A percentile compares a stretch with the other conserved stretches of the same genome.
Evolutionary conservation across 176 grass and related monocot species (phyloP).

Genomic region (Hsuehochloa calcarea): DNA sequence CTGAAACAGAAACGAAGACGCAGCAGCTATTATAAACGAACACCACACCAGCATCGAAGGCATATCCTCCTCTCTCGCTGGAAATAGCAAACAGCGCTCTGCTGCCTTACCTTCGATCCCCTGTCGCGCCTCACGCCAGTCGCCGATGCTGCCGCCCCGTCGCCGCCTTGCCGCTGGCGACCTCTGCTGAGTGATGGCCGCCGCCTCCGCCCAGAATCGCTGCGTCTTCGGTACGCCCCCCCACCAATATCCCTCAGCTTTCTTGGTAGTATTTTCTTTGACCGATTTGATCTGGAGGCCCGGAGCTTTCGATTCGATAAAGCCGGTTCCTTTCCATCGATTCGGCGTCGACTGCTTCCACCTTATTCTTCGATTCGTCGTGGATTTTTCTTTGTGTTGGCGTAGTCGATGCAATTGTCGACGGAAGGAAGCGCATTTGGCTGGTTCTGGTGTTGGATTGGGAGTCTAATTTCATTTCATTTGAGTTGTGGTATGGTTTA

Average conservation of each 20-base stretch:
- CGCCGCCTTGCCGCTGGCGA: conserved; percentile 24
- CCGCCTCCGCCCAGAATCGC: conserved; percentile 60
- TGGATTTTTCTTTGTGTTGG: not conserved
- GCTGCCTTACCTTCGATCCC: not conserved
- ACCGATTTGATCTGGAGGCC: not conserved
- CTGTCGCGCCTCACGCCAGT: not conserved
- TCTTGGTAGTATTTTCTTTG: not conserved
- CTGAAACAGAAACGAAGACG: too few species aligned
- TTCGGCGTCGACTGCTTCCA: not conserved
- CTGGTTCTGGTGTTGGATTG: not conserved
- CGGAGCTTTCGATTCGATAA: not conserved
- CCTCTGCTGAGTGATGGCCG: conserved; percentile 49
- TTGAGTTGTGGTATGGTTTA: not conserved
- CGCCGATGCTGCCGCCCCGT: conserved; percentile 17
- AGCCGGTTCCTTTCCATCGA: not conserved
- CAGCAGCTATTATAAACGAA: not conserved
- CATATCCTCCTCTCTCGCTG: not conserved
- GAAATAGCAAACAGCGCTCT: not conserved
- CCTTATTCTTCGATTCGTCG: not conserved
- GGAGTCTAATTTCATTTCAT: not conserved
- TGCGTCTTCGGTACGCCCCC: conserved; percentile 79
- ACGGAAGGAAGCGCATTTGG: not conserved
- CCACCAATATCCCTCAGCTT: not conserved
- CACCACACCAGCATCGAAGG: not conserved
- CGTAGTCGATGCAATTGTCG: not conserved